Conservation (phyloP, 2,329 filamentous ascomycete species). For the Monosporascus sp. region DNA sequence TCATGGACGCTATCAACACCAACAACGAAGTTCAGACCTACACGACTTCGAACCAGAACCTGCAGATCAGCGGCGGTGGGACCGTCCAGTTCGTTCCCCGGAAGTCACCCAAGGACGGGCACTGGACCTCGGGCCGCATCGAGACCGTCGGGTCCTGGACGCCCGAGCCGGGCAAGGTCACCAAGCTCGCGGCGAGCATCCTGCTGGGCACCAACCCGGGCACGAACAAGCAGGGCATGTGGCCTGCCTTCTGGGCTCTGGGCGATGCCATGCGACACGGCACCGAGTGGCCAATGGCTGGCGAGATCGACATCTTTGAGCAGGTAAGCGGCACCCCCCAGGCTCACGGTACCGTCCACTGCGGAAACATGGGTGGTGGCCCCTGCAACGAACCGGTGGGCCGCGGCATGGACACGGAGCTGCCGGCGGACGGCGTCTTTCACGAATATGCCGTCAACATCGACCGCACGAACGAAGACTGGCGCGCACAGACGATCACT, state of each 20-base stretch:
- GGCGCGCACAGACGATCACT: slow-evolving; percentile 42
- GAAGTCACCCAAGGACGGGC: slow-evolving; percentile 28
- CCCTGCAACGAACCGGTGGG: slow-evolving; percentile 48
- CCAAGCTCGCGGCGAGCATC: slow-evolving; percentile 39
- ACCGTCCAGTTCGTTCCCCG: slow-evolving; percentile 48
- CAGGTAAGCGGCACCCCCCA: slow-evolving; percentile 43
- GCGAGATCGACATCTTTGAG: slow-evolving; percentile 55
- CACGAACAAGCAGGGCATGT: slow-evolving; percentile 44
- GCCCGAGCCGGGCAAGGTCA: slow-evolving; percentile 38
- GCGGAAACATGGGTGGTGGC: slow-evolving; percentile 38
- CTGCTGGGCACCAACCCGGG: slow-evolving; percentile 38
- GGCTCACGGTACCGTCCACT: slow-evolving; percentile 48
- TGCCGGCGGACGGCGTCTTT: slow-evolving; percentile 35
- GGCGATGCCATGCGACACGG: slow-evolving; percentile 44
- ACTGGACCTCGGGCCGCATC: slow-evolving; percentile 51
- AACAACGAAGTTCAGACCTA: slow-evolving; percentile 51
- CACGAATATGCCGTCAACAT: slow-evolving; percentile 46
- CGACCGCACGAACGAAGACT: slow-evolving; percentile 41
- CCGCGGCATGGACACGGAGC: slow-evolving; percentile 25
- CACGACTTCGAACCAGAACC: slow-evolving; percentile 37
- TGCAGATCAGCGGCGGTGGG: slow-evolving; percentile 44
- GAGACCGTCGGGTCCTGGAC: slow-evolving; percentile 44
- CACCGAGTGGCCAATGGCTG: slow-evolving; percentile 45
- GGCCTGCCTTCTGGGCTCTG: slow-evolving; percentile 55
- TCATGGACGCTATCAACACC: slow-evolving; percentile 33